Evolutionary conservation across 371 early-diverging fungal species (phyloP).

Genomic region (Mortierella sp.): DNA sequence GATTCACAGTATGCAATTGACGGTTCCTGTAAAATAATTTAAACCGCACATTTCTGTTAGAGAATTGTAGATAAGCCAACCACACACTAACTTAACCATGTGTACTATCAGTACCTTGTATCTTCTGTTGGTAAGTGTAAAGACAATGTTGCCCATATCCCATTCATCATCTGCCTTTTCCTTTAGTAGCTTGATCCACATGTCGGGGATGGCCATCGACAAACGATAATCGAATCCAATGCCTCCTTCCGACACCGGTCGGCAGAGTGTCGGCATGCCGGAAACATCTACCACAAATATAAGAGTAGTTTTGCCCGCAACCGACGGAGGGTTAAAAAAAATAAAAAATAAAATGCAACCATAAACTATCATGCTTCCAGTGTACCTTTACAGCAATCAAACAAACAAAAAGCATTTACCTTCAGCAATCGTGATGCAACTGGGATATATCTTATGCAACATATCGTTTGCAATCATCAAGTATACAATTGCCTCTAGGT

Average conservation of each 20-base stretch:
- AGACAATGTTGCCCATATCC: constrained; percentile 88
- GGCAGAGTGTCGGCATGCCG: constrained; percentile 97
- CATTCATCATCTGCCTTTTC: constrained; percentile 93
- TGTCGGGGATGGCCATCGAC: constrained; percentile 97
- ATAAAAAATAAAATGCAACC: too few species aligned
- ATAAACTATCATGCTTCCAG: too few species aligned
- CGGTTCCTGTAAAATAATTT: constrained; percentile 64
- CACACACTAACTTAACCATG: too few species aligned
- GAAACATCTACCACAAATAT: constrained; percentile 96
- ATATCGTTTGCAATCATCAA: constrained; percentile 92
- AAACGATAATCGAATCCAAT: constrained; percentile 97
- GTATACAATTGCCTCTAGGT: constrained; percentile 89
- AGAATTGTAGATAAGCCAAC: too few species aligned
- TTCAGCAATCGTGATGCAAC: constrained; percentile 93
- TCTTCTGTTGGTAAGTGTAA: constrained; percentile 92
- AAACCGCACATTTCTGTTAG: too few species aligned
- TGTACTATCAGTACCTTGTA: constrained; percentile 64
- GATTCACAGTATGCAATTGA: constrained; percentile 95
- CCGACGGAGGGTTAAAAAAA: too few species aligned
- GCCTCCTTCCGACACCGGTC: constrained; percentile 92
- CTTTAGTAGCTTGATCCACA: constrained; percentile 98
- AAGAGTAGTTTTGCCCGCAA: too few species aligned
- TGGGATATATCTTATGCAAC: constrained; percentile 82
- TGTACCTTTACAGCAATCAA: too few species aligned
- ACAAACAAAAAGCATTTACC: too few species aligned